Evolutionary conservation across 2,329 filamentous ascomycete genomes (phyloP), one percentile per base, ranked within the genome.

Genomic region (Diaporthe capsici): DNA sequence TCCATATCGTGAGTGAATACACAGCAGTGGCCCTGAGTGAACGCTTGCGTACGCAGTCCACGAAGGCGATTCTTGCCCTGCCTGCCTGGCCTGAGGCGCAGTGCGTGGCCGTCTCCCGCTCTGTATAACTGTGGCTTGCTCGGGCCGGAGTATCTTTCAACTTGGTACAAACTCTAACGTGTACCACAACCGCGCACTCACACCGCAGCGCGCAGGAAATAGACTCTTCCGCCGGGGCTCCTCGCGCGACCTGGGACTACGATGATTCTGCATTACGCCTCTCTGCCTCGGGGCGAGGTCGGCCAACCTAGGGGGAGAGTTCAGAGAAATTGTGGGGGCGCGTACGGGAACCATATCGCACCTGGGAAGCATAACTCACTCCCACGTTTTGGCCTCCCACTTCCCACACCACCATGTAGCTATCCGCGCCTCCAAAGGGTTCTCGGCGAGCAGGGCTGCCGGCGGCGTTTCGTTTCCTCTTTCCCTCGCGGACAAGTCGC

Each of bases 131-230:
- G 31, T 51, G n/a, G 31, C 49, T 25, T 55, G 31, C n/a, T 28
- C 65, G 65, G 65, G 22, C 65, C 65, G 65, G 65, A 70, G 65
- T 55, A 55, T 55, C 65, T 42, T 20, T 42, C 34, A 20, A 13
- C 34, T 42, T 53, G 34, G 15, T 42, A 53, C 49, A 42, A 70
- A 70, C 65, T 70, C 65, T 70, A 70, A 42, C 34, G n/a, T 55
- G 34, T 31, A 70, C n/a, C 13, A 31, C 53, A 55, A 20, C 12
- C 25, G 37, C 25, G 42, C 44, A 51, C 4, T 67, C 20, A 6
- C 20, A 6, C 61, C 15, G 37, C 6, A 44, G n/a, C 15, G 20
- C 17, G 39, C 60, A 63, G 39, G 39, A 63, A 22, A 63, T 63
- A 22, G 13, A 20, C 25, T 63, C 25, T 47, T 63, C 37, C 22